These are phyloP conservation scores for Podila minutissima DNA, from an alignment of 192 early-diverging fungal genomes.

Conservation along the genomic window DNA sequence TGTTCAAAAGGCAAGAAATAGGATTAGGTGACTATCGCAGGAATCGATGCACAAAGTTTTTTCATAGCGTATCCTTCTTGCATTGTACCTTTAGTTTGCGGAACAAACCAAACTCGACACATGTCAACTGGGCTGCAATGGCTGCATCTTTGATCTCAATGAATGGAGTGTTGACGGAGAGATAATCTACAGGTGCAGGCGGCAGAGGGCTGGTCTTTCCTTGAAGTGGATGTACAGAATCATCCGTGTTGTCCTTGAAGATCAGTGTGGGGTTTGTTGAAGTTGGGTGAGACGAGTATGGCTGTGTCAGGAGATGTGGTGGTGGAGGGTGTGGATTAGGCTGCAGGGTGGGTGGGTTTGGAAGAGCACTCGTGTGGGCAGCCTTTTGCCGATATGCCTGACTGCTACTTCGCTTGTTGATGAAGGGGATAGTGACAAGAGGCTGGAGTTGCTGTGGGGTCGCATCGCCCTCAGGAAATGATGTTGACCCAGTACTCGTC, in stretches of 20 bases:
- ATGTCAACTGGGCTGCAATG: slow-evolving; percentile 74
- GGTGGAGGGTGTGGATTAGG: background rate
- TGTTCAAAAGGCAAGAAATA: slow-evolving; percentile 3
- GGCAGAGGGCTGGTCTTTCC: background rate
- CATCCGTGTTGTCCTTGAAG: slow-evolving; percentile 20
- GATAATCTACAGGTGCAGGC: background rate
- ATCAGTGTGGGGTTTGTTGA: slow-evolving; percentile 8
- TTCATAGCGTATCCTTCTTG: no score
- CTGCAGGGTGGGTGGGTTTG: background rate
- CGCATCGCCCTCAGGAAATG: slow-evolving; percentile 22
- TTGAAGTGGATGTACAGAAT: background rate
- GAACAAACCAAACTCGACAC: slow-evolving; percentile 72
- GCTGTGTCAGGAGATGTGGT: background rate
- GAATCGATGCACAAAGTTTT: no score
- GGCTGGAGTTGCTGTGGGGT: slow-evolving; percentile 26
- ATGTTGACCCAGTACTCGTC: background rate
- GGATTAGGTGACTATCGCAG: background rate
- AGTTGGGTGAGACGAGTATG: background rate
- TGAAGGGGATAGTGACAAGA: slow-evolving; percentile 33
- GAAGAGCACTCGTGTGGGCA: background rate
- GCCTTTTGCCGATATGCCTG: slow-evolving; percentile 29
- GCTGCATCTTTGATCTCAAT: slow-evolving; percentile 63
- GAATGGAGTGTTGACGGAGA: slow-evolving; percentile 52
- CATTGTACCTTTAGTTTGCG: slow-evolving; percentile 63
- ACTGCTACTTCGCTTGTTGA: slow-evolving; percentile 41